Base-by-base conservation (phyloP, 257 asterid species). In the Ajuga chamaepitys region DNA sequence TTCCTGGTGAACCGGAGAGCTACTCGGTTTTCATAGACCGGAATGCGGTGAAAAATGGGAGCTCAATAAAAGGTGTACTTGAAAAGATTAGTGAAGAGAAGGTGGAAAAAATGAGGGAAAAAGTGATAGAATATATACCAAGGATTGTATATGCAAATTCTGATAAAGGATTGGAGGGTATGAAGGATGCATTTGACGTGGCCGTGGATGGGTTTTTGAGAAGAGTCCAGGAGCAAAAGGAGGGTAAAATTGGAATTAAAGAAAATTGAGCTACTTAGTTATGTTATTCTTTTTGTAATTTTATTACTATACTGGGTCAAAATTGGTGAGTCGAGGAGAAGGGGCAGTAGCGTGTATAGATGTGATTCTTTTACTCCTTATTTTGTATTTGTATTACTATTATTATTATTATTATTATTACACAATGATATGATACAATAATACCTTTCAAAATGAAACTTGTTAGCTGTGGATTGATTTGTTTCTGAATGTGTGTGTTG, bases 11-110 rank as follows among this genome's bases (percentile, higher is more conserved):
- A 34, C 88, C 83, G 50, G 87, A 41, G 41, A 86, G 91, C 62
- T 91, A 84, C 63, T 91, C 95, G 67, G 90, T 88, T 35, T 91
- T 81, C 24, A 81, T 91, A 16, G 83, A 91, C 84, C 82, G 88
- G 61, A 48, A 70, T 1, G 87, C 70, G 70, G 92, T 91, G 11
- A 77, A 66, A 46, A 91, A 82, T 56, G 98, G 88, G 51, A 80
- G 81, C 4, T 72, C 81, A 0, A 77, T 91, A 6, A 82, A 76
- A 44, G 9, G 58, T 0, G 88, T 85, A 21, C 80, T 91, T 2
- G 78, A 77, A 55, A 66, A 38, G 28, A 46, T 85, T 30, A 70
- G 85, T 9, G 64, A 71, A 62, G 86, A 82, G 9, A 63, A 70
- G 63, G 82, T 88, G 22, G 62, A 60, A 25, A 61, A 14, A 18